phyloP scores from a whole-genome alignment of 106 monocot species.

The Dioscorea zingiberensis region DNA sequence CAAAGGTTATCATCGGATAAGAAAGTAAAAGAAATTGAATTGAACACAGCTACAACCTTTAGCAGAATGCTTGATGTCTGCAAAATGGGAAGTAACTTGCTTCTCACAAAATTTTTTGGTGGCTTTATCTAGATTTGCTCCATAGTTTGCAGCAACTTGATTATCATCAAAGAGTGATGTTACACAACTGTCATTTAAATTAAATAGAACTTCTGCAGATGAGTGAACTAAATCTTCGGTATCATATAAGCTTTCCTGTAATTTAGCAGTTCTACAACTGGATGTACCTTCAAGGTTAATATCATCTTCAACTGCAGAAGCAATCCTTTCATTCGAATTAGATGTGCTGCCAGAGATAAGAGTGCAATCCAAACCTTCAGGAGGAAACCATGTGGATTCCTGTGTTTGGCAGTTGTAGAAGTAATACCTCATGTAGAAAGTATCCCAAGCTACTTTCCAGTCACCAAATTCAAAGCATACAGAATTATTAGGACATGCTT shows the following conservation, averaged over 20 bases:
- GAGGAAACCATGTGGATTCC: slow-evolving; percentile 86
- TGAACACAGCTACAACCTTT: slow-evolving; percentile 23
- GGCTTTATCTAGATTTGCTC: slow-evolving; percentile 4
- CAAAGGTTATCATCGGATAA: neutral
- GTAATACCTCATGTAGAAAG: slow-evolving; percentile 74
- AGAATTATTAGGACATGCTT: slow-evolving; percentile 7
- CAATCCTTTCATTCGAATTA: slow-evolving; percentile 13
- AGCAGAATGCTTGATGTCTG: slow-evolving; percentile 5
- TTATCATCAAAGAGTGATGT: slow-evolving; percentile 2
- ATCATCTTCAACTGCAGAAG: slow-evolving; percentile 15
- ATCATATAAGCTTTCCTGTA: slow-evolving; percentile 1
- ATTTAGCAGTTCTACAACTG: slow-evolving; percentile 1
- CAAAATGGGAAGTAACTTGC: slow-evolving; percentile 4
- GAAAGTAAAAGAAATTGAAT: neutral
- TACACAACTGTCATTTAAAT: neutral
- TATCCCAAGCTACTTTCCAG: slow-evolving; percentile 91
- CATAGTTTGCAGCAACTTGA: neutral
- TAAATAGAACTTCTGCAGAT: slow-evolving; percentile 6
- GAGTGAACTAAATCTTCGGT: slow-evolving; percentile 10
- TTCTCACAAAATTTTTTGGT: slow-evolving; percentile 2
- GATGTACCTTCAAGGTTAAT: neutral
- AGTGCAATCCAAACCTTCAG: slow-evolving; percentile 48
- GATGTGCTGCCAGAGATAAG: slow-evolving; percentile 12
- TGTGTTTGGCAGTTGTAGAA: slow-evolving; percentile 59
- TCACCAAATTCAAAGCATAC: slow-evolving; percentile 29